Base-by-base conservation (phyloP, 2,329 filamentous ascomycete species). In the Pyrenophora graminea region DNA sequence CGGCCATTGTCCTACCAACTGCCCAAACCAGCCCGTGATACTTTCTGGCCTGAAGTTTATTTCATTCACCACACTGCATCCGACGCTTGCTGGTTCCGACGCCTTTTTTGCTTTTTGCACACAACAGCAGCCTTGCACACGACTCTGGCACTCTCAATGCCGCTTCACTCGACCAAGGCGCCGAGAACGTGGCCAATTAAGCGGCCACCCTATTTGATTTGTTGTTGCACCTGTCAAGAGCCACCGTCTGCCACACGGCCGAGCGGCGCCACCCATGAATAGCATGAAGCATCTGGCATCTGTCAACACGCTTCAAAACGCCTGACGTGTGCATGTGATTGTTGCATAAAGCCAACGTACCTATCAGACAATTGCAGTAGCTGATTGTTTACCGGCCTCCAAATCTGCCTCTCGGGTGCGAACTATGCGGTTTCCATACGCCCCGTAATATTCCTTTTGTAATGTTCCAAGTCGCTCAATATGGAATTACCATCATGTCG, bases 231-330 rank as follows among this genome's bases (percentile, higher is more conserved):
- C 17, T 8, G 12, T 44, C 7, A 9, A 15, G 23, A 36, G 19
- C 18, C 15, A 9, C 37, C 7, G 18, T 21, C 25, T 19, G 23
- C 10, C 27, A 6, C 41, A 36, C 36, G 41, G 36, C 41, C 10
- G 27, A 30, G 10, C 27, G 27, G 27, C 2, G 36, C 8, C 8
- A 15, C 15, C 33, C 31, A 45, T 48, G 40, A 18, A 45, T 9
- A 25, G 8, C n/a, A 10, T 38, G 34, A 34, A 23, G 47, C 38
- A 43, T 31, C 43, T 55, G 51, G 15, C 46, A 49, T 32, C 50
- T 53, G 50, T 50, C 50, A 50, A 36, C 30, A 45, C 18, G 46
- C 34, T 21, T 37, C 23, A 44, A 38, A 49, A 33, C 39, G 19
- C 38, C 19, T 39, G 31, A 37, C 17, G 13, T 36, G 17, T 23